Base-by-base conservation (phyloP, 768 basidiomycete species). In the Amanita molliuscula region DNA sequence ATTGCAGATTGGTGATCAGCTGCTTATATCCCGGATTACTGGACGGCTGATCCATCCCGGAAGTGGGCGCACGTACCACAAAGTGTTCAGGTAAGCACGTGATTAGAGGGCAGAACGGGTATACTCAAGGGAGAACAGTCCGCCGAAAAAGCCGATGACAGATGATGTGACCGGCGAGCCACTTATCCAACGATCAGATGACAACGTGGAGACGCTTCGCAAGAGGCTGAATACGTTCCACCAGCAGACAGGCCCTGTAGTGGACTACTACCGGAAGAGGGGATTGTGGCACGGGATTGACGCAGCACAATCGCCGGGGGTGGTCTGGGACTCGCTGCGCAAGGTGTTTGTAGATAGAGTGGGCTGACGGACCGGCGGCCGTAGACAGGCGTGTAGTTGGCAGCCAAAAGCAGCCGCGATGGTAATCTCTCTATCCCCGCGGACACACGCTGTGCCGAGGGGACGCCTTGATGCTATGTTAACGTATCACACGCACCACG, bases 141-240 rank as follows among this genome's bases (percentile, higher is more conserved):
- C 96, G 4, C 96, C 96, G 26, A 98, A 97, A 77, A 97, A 96
- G 69, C 59, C 82, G n/a, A 86, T 90, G 75, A 75, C 76, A 16
- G 96, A 99, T 68, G 96, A 99, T 66, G 73, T 88, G 31, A 88
- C 93, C 3, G 96, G 96, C 51, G 95, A 99, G 68, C 89, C 92
- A 33, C 80, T 99, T 56, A 84, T 95, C 60, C 95, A 97, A 66
- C 87, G 96, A 55, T 92, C 93, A 7, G 96, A 99, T 66, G 96
- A 99, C 71, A 99, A 97, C 56, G 89, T 92, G 54, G 91, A 96
- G 65, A 90, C 94, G 10, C 77, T 99, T 47, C 78, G 82, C 58
- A 96, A 93, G 69, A 87, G 96, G 36, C 75, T 99, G 50, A 58
- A 66, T 2, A 80, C 88, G n/a, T 98, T 84, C 75, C 96, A 99